phyloP scores from a whole-genome alignment of 768 basidiomycete species.

The Sporobolomyces phaffii region DNA sequence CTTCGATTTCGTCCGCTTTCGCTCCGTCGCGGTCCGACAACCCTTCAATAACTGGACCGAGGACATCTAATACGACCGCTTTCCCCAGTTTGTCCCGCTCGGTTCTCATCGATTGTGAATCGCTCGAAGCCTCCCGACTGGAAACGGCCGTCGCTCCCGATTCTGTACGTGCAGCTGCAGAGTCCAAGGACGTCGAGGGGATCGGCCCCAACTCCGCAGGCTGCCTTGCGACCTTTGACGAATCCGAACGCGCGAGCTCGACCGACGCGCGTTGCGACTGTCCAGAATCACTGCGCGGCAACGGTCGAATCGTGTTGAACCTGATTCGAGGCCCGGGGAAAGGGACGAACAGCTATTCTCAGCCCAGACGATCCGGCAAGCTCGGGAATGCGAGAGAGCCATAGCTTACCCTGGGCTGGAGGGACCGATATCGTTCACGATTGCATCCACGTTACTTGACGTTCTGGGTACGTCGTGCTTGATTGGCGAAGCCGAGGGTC shows the following conservation, averaged over 20 bases:
- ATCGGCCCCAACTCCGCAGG: not conserved
- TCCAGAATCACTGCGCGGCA: constrained; percentile 80
- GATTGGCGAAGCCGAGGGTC: constrained; percentile 9
- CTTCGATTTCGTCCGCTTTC: constrained; percentile 62
- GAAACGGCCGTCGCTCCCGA: too few species aligned
- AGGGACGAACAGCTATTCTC: not conserved
- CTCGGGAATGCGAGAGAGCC: too few species aligned
- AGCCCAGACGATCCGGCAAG: not conserved
- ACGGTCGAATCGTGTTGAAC: constrained; percentile 81
- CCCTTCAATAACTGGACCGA: not conserved
- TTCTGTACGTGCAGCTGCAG: too few species aligned
- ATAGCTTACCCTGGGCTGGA: constrained; percentile 38
- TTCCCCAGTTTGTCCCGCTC: constrained; percentile 41
- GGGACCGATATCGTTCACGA: constrained; percentile 32
- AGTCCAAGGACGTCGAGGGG: too few species aligned
- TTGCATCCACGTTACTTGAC: constrained; percentile 40
- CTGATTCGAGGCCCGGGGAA: not conserved
- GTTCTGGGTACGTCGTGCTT: constrained; percentile 18
- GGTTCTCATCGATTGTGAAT: not conserved
- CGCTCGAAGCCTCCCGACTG: too few species aligned
- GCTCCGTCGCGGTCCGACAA: not conserved
- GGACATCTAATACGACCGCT: constrained; percentile 64
- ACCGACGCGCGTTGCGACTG: constrained; percentile 69
- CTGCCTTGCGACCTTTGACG: constrained; percentile 4
- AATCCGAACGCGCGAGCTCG: constrained; percentile 67